Evolutionary conservation across 1,139 yeast genomes (phyloP).

Genomic region (Blastobotrys apis): DNA sequence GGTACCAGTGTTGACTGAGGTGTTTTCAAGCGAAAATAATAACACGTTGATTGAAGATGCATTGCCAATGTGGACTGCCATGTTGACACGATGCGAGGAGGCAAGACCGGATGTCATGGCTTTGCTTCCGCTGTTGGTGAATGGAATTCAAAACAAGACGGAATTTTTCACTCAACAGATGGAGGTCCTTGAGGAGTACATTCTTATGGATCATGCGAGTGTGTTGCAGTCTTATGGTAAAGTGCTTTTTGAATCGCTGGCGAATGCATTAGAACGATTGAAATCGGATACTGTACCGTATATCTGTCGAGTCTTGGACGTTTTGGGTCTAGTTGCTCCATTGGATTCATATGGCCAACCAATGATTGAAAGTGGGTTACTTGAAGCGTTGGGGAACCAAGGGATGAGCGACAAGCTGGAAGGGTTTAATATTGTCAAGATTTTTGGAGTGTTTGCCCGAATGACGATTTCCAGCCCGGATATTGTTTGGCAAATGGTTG

Average conservation of each 20-base stretch:
- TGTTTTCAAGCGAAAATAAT: conserved; percentile 50
- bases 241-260: conserved; percentile 47
- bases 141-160: conserved; percentile 53
- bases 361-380: conserved; percentile 23
- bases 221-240: conserved; percentile 24
- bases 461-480: conserved; percentile 47
- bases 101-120: conserved; percentile 40
- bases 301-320: conserved; percentile 21
- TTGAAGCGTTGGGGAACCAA: conserved; percentile 39
- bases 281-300: conserved; percentile 60
- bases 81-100: conserved; percentile 52
- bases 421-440: conserved; percentile 32
- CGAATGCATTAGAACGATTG: conserved; percentile 55
- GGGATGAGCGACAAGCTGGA: conserved; percentile 39
- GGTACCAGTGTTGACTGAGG: conserved; percentile 57
- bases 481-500: conserved; percentile 40
- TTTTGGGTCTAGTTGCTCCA: conserved; percentile 22
- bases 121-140: conserved; percentile 45
- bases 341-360: conserved; percentile 28
- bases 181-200: conserved; percentile 67
- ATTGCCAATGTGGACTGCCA: conserved; percentile 72
- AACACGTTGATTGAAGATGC: conserved; percentile 71
- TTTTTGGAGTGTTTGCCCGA: conserved; percentile 53
- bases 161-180: conserved; percentile 71
- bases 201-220: conserved; percentile 48